These are phyloP conservation scores for Talaromyces sp. DNA, from an alignment of 2,329 filamentous ascomycete genomes.

Conservation along the genomic window DNA sequence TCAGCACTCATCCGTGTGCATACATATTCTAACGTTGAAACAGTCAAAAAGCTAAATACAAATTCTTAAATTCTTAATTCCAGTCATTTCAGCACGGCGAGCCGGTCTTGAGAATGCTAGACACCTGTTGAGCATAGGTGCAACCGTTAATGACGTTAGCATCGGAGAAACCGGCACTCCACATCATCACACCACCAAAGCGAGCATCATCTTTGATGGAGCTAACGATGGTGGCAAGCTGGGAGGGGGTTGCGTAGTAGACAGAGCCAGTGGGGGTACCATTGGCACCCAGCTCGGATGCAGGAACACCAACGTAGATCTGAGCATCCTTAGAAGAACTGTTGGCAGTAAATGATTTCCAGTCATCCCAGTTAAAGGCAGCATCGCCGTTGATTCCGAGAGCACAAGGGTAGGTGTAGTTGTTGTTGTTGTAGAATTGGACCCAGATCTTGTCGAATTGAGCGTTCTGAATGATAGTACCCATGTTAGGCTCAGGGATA, in stretches of 20 bases:
- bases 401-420: conserved; percentile 29
- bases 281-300: conserved; percentile 16
- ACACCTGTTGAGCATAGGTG: conserved; percentile 44
- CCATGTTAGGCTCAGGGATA: conserved; percentile 43
- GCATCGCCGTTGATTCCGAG: conserved; percentile 16
- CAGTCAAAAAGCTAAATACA: not conserved
- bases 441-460: conserved; percentile 50
- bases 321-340: conserved; percentile 41
- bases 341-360: conserved; percentile 33
- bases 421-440: conserved; percentile 51
- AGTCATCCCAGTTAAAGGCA: conserved; percentile 37
- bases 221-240: conserved; percentile 41
- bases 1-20: not conserved
- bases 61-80: not conserved
- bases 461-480: conserved; percentile 37
- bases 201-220: conserved; percentile 32
- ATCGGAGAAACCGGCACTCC: conserved; percentile 48
- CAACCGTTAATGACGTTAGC: conserved; percentile 40
- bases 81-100: not conserved
- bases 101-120: conserved; percentile 31
- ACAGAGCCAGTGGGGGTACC: conserved; percentile 8
- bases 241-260: conserved; percentile 43
- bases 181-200: conserved; percentile 57
- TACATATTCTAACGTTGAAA: not conserved
- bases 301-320: conserved; percentile 49